Conservation (phyloP, 257 asterid species). For the Paulownia fortunei region DNA sequence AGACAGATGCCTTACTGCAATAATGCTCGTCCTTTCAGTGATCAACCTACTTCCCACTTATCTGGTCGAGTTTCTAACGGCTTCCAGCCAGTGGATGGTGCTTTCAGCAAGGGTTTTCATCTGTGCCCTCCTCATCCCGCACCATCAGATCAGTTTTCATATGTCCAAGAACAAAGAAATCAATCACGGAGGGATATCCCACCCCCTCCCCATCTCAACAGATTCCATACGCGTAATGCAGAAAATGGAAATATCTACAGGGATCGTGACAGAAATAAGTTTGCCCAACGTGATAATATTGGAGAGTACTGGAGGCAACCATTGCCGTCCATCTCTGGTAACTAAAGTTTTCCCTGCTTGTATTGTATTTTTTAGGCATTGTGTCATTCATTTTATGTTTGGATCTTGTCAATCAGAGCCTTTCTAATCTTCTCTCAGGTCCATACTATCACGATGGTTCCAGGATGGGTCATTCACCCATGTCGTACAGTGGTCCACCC, state of each 20-base stretch:
- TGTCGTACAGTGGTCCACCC: slow-evolving; percentile 59
- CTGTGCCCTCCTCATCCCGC: slow-evolving; percentile 91
- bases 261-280: slow-evolving; percentile 62
- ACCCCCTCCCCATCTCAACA: slow-evolving; percentile 58
- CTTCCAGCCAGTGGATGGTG: slow-evolving; percentile 46
- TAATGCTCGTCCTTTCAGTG: slow-evolving; percentile 45
- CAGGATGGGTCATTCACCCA: slow-evolving; percentile 61
- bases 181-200: slow-evolving; percentile 63
- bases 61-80: slow-evolving; percentile 50
- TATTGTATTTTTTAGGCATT: neutral
- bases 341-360: neutral
- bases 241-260: slow-evolving; percentile 67
- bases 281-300: slow-evolving; percentile 46
- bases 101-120: slow-evolving; percentile 67
- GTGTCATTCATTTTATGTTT: neutral
- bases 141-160: slow-evolving; percentile 86
- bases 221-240: slow-evolving; percentile 57
- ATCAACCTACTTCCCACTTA: slow-evolving; percentile 48
- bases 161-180: slow-evolving; percentile 68
- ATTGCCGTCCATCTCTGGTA: slow-evolving; percentile 65
- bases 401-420: slow-evolving; percentile 7
- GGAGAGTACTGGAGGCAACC: slow-evolving; percentile 85
- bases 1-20: slow-evolving; percentile 52
- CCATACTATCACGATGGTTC: slow-evolving; percentile 63
- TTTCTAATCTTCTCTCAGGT: slow-evolving; percentile 48